Base-by-base conservation (phyloP, 495 filamentous ascomycete species). In the Aspergillus carlsbadensis region DNA sequence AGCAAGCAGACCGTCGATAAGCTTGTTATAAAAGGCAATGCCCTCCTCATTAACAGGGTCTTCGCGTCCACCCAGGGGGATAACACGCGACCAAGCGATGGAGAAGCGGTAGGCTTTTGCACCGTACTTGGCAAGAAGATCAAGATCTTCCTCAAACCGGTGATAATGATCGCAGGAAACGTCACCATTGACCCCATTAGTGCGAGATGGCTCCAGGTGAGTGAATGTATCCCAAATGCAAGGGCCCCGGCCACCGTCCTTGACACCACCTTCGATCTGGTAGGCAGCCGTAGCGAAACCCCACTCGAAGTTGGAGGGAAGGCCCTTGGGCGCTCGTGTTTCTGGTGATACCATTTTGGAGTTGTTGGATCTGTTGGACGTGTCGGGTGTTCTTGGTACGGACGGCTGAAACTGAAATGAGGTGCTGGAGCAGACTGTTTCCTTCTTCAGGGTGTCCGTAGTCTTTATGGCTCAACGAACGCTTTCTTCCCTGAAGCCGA, bases 251-350 rank as follows among this genome's bases (percentile, higher is more conserved):
- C 85, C 86, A 65, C 88, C 86, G 52, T 76, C 75, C 34, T 79
- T 66, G 34, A 75, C 70, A n/a, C 83, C 82, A 21, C 86, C 87
- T 73, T 89, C 87, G 54, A 89, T 83, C 68, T 90, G 87, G 73
- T 87, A 88, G 56, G 85, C 86, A 58, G 87, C 86, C 42, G 87
- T 90, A 58, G 87, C 85, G 65, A 85, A 88, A 52, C 87, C 88
- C 87, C 88, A 90, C 62, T 84, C 69, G 67, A 90, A 90, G 68
- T 87, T 84, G 53, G 79, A 77, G 40, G 82, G 83, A n/a, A n/a
- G n/a, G n/a, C n/a, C n/a, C n/a, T n/a, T n/a, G n/a, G n/a, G n/a
- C n/a, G n/a, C n/a, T n/a, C n/a, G n/a, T n/a, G n/a, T n/a, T n/a
- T n/a, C n/a, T n/a, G n/a, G n/a, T n/a, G n/a, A n/a, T n/a, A n/a